Evolutionary conservation across 176 grass and related monocot genomes (phyloP).

Genomic region (Avena atlantica): DNA sequence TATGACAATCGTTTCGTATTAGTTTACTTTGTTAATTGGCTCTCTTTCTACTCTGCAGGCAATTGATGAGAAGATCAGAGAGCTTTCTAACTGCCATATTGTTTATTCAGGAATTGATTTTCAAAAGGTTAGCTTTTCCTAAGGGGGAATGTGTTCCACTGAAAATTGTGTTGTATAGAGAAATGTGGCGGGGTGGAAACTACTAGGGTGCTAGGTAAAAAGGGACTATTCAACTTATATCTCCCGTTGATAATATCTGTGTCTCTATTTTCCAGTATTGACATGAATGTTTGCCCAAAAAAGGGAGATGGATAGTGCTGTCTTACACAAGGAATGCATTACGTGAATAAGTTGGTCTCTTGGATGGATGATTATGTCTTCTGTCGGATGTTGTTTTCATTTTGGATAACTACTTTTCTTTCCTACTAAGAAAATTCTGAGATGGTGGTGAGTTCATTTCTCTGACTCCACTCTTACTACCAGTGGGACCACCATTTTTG

Average conservation of each 20-base stretch:
- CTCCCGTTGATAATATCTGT: slow-evolving; percentile 8
- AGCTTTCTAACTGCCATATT: slow-evolving; percentile 98
- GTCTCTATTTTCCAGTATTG: background rate
- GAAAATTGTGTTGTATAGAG: slow-evolving; percentile 6
- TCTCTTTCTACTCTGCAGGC: slow-evolving; percentile 60
- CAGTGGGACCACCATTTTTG: background rate
- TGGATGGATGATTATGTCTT: background rate
- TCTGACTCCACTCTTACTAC: background rate
- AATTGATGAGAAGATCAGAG: slow-evolving; percentile 99
- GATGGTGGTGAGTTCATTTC: background rate
- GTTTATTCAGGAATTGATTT: slow-evolving; percentile 97
- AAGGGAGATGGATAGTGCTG: background rate
- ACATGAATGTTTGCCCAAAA: background rate
- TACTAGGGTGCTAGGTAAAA: background rate
- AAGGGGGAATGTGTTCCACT: slow-evolving; percentile 2
- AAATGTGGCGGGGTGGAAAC: background rate
- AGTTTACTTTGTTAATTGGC: background rate
- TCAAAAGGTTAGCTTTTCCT: slow-evolving; percentile 75
- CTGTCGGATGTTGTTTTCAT: slow-evolving; percentile 1
- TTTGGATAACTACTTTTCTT: slow-evolving; percentile 5
- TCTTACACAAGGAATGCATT: background rate
- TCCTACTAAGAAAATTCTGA: background rate
- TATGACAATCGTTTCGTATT: background rate
- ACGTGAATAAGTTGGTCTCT: background rate
- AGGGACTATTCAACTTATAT: background rate